Conservation (phyloP, 345 rosid genomes). For the Citrus cavaleriei region DNA sequence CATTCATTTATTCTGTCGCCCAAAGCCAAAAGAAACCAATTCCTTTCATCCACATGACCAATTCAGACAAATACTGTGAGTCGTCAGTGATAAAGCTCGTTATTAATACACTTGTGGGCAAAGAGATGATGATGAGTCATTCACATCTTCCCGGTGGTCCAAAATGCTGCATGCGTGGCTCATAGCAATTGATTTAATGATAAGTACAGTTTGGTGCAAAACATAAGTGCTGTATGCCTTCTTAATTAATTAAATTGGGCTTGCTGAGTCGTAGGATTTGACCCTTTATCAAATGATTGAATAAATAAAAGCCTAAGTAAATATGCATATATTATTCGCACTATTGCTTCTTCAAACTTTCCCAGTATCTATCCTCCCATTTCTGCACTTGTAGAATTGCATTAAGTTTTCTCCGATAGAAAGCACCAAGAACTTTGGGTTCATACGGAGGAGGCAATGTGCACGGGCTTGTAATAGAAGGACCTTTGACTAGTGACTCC, state of each 20-base stretch:
- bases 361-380: constrained; percentile 58
- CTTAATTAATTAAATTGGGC: no score
- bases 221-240: no score
- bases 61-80: background rate
- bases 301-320: no score
- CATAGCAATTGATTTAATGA: background rate
- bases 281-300: no score
- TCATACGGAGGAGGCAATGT: constrained; percentile 53
- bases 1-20: background rate
- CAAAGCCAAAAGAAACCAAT: background rate
- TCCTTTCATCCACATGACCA: background rate
- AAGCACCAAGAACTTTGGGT: constrained; percentile 24
- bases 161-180: background rate
- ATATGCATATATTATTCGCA: no score
- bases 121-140: background rate
- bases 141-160: background rate
- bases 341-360: constrained; percentile 13
- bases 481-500: constrained; percentile 49
- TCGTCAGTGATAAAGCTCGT: background rate
- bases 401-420: constrained; percentile 31
- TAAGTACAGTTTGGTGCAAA: no score
- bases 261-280: no score
- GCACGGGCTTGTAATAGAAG: constrained; percentile 48
- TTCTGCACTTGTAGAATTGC: constrained; percentile 46
- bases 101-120: background rate